Percentiles rank a stretch among this genome's conserved stretches.
phyloP scores from a whole-genome alignment of 2,329 filamentous ascomycete species.

The Cylindrodendrum hubeiense region DNA sequence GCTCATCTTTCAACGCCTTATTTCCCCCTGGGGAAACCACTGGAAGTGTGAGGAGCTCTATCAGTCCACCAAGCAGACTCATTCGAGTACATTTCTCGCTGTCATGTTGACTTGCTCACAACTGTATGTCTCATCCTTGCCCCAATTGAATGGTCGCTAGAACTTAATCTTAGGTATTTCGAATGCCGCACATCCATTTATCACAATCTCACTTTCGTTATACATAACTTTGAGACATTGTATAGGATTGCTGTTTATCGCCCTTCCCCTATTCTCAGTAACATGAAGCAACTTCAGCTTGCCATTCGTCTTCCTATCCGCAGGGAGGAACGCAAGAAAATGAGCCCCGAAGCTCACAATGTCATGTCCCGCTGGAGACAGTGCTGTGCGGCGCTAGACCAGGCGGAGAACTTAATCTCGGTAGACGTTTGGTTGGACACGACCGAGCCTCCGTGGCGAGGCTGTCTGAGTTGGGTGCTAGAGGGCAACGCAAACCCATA shows the following conservation, averaged over 20 bases:
- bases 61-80: conserved; percentile 1
- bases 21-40: background rate
- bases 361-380: background rate
- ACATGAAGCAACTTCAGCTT: conserved; percentile 4
- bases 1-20: background rate
- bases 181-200: conserved; percentile 4
- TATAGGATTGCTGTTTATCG: background rate
- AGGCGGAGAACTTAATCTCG: background rate
- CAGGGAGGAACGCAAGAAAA: background rate
- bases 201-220: background rate
- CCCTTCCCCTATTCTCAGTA: background rate
- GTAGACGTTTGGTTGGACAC: conserved; percentile 1
- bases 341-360: background rate
- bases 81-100: background rate
- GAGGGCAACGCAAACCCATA: conserved; percentile 10
- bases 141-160: background rate
- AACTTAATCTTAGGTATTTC: background rate
- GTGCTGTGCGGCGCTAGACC: background rate
- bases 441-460: background rate
- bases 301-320: background rate
- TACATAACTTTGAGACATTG: background rate
- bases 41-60: conserved; percentile 12
- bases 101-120: conserved; percentile 3
- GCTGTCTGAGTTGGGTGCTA: background rate
- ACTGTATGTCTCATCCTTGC: background rate